phyloP scores from a whole-genome alignment of 306 rosid genomes.

The Echinosophora koreensis region DNA sequence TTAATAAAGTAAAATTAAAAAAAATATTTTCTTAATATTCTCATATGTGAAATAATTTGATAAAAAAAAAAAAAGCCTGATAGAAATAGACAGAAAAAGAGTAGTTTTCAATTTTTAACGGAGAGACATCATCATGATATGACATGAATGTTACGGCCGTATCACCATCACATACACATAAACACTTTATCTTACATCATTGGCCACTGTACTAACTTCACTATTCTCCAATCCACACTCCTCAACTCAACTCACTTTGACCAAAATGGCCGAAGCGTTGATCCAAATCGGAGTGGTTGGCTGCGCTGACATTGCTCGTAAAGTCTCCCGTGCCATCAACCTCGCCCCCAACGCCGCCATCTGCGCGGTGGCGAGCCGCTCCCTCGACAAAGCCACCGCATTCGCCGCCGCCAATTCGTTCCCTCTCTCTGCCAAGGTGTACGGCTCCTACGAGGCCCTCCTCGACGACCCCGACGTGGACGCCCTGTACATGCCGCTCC shows the following conservation, averaged over 20 bases:
- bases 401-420: conserved; percentile 75
- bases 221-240: not conserved
- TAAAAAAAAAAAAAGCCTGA: too few relatives aligned
- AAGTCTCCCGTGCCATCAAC: conserved; percentile 72
- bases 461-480: conserved; percentile 77
- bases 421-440: conserved; percentile 61
- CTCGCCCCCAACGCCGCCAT: conserved; percentile 71
- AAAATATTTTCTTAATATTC: too few relatives aligned
- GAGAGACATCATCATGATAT: too few relatives aligned
- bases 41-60: too few relatives aligned
- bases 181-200: too few relatives aligned
- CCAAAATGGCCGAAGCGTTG: conserved; percentile 47
- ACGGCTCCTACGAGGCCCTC: conserved; percentile 77
- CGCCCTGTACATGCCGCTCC: conserved; percentile 84
- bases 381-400: conserved; percentile 68
- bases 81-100: too few relatives aligned
- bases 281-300: conserved; percentile 84
- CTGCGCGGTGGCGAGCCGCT: conserved; percentile 78
- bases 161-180: too few relatives aligned
- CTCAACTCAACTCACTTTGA: not conserved
- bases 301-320: conserved; percentile 87
- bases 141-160: too few relatives aligned
- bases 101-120: too few relatives aligned
- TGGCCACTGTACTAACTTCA: too few relatives aligned
- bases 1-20: too few relatives aligned